Evolutionary conservation across 2,329 filamentous ascomycete genomes (phyloP), one percentile per base, ranked within the genome.

Genomic region (Aspergillus alliaceus): DNA sequence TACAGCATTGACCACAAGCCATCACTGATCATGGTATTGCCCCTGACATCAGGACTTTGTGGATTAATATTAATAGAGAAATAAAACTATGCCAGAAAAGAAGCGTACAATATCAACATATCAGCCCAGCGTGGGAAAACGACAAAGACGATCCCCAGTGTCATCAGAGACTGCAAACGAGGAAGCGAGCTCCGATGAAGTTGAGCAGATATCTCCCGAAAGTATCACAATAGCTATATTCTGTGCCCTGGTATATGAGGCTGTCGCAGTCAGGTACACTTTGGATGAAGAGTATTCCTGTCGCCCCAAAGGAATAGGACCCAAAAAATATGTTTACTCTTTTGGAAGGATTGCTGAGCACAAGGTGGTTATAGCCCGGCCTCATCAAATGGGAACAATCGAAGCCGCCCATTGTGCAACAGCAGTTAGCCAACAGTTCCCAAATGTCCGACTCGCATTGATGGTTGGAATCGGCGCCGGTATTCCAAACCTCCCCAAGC

Each of bases 391-490:
- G 14, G 46, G 46, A 4, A 20, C 24, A 9, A 14, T 27, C 9
- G 24, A 7, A 4, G 27, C 20, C 6, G 42, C 18, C 22, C 34
- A 27, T 12, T 25, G 24, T 34, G 42, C 40, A 8, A 14, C 31
- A 5, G 27, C 18, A 6, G 52, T 34, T 6, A 37, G 22, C 4
- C 18, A 48, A 14, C 20, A 9, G 46, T 54, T 49, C 40, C 29
- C 11, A 40, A 48, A n/a, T n/a, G 18, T 68, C 31, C 49, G 58
- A 12, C 51, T 68, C 34, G 51, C 47, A 25, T 44, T 69, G 31
- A 60, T 68, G 58, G 64, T 69, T 8, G 64, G 64, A 14, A 60
- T 68, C 39, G 66, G 63, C 4, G 66, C 61, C 34, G 66, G 64
- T 8, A 59, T 64, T 15, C 66, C 66, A 12, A 25, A 46, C 37